Evolutionary conservation across 139 green algal species (phyloP), one percentile per base, ranked within the genome.

Genomic region (Tetradesmus lagerheimii): DNA sequence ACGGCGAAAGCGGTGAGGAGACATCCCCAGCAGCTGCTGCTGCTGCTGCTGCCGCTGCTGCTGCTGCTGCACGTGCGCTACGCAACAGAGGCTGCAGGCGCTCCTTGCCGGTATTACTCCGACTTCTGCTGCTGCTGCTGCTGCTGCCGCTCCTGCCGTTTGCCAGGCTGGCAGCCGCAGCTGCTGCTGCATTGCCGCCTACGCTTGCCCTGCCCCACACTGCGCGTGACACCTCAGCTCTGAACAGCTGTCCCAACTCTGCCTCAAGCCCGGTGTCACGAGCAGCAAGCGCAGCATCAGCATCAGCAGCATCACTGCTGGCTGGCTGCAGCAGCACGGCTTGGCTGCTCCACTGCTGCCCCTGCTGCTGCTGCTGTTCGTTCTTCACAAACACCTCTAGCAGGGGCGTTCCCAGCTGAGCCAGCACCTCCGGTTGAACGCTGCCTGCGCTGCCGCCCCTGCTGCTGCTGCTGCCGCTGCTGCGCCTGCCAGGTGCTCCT

Each of bases 301-400:
- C 64, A 38, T 43, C 83, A 57, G 53, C 83, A 57, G 57, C 57
- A 4, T n/a, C 66, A 31, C 31, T 35, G 16, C 14, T 35, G 1
- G 84, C 84, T 16, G 84, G 37, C 57, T 89, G 84, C 84, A 81
- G 66, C 38, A 80, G 35, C 38, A 45, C 64, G 6, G n/a, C 64
- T 11, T 89, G 64, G 74, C 66, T 80, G 25, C 31, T 34, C 39
- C 66, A 81, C 37, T 82, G 38, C 83, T 82, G 35, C 62, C 80
- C 0, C 83, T 80, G 84, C 76, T 45, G 34, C 76, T 45, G 37
- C 83, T 81, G 83, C 83, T 89, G 64, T 66, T 89, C n/a, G 20
- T 71, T 23, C 29, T 50, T 47, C 6, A 89, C 64, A 81, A 89
- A 89, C 11, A 89, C 84, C 38, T 89, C 84, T 27, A 89, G 20